A percentile compares a stretch with the other conserved stretches of the same genome.
phyloP scores from a whole-genome alignment of 176 grass and related monocot genomes.

The Panicum miliaceum region DNA sequence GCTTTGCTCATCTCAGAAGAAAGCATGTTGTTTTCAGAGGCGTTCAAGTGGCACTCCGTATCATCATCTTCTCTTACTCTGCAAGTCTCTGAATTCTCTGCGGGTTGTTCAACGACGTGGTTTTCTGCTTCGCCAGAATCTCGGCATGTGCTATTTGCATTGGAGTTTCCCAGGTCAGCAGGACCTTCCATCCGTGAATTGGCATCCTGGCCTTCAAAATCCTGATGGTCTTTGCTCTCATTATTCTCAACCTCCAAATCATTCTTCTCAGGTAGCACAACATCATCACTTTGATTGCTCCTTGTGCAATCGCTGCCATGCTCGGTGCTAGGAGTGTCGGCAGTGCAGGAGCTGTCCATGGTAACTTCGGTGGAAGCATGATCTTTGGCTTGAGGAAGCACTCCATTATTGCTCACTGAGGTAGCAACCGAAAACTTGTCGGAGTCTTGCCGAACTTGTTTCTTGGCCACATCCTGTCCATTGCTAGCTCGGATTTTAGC shows the following conservation, averaged over 20 bases:
- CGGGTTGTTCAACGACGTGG: not conserved
- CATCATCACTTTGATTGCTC: slow-evolving; percentile 24
- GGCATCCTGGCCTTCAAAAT: slow-evolving; percentile 21
- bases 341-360: not conserved
- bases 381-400: slow-evolving; percentile 19
- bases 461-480: slow-evolving; percentile 40
- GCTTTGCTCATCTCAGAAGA: slow-evolving; percentile 19
- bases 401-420: slow-evolving; percentile 30
- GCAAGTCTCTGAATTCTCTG: slow-evolving; percentile 7
- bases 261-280: slow-evolving; percentile 11
- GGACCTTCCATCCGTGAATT: slow-evolving; percentile 24
- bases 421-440: slow-evolving; percentile 25
- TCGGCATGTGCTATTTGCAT: not conserved
- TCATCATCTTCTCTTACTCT: not conserved
- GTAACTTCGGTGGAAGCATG: not conserved
- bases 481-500: slow-evolving; percentile 55
- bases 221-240: not conserved
- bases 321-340: not conserved
- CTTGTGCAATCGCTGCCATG: slow-evolving; percentile 5
- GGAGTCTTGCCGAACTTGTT: slow-evolving; percentile 43
- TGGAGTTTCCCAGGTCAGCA: not conserved
- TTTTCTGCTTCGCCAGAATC: slow-evolving; percentile 37
- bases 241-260: not conserved
- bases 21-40: not conserved
- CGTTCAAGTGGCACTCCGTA: slow-evolving; percentile 10